Evolutionary conservation across 306 rosid genomes (phyloP), one percentile per base, ranked within the genome.

Genomic region (Herpetospermum pedunculosum): DNA sequence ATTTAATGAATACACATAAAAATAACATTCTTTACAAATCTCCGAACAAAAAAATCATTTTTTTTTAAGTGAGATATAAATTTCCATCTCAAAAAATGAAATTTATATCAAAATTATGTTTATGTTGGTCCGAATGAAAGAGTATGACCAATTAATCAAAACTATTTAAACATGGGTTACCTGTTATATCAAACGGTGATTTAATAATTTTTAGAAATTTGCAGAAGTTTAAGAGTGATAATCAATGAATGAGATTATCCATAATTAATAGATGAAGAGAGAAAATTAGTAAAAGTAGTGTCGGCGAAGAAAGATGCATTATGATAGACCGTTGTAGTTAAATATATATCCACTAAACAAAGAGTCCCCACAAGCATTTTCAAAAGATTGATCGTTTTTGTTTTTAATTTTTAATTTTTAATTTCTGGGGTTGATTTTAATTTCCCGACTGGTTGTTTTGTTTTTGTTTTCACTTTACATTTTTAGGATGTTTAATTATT

Each of bases 251-350:
- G 23, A 58, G 23, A 30, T 62, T 34, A 62, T 62, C 7, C 68
- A 35, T 16, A 0, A 4, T 8, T 1, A 64, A 35, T 2, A 21
- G n/a, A 12, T 1, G 14, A 64, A 8, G 71, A 35, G 15, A 60
- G 25, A 21, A 21, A 67, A 41, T 67, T 41, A 67, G 21, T 30
- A 40, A 40, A 65, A 38, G 19, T 5, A 21, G 72, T 67, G 72
- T 67, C 72, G 72, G 72, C 52, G 1, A 67, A 21, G 49, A 21
- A 67, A 40, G 73, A 41, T 43, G 54, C 73, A 26, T 43, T 68
- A 43, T 43, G 38, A 15, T 3, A 65, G 1, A 23, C 49, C 72
- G 16, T 11, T 21, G 3, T 63, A 63, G 48, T 37, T 35, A 63
- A 63, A 62, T 34, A 63, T 34, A 63, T 37, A 63, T 63, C 18